A percentile compares a stretch with the other conserved stretches of the same genome.
Evolutionary conservation across 2,329 filamentous ascomycete species (phyloP).

Genomic region (Dactylellina leptospora): DNA sequence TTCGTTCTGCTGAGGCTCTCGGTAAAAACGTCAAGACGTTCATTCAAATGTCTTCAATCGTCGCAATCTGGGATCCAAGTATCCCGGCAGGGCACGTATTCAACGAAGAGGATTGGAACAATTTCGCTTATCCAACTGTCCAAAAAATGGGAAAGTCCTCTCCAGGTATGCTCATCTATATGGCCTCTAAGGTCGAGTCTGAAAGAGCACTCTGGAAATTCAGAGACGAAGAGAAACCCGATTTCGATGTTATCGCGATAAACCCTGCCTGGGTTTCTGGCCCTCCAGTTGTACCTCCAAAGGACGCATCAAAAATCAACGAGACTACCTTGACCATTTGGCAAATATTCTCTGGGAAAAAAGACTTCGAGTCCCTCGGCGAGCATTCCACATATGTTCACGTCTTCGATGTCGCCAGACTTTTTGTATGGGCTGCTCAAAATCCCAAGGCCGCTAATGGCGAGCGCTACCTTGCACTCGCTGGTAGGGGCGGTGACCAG

Average conservation of each 20-base stretch:
- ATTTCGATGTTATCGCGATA: constrained; percentile 61
- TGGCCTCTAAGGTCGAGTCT: constrained; percentile 71
- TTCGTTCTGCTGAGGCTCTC: constrained; percentile 72
- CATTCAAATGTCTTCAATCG: constrained; percentile 68
- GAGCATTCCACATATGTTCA: constrained; percentile 60
- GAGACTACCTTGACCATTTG: constrained; percentile 59
- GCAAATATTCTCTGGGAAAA: constrained; percentile 59
- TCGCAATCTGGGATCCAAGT: constrained; percentile 60
- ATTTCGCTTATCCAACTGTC: constrained; percentile 26
- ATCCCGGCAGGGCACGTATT: background rate
- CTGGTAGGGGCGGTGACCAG: constrained; percentile 59
- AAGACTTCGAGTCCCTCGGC: constrained; percentile 56
- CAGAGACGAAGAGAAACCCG: constrained; percentile 59
- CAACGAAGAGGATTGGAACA: constrained; percentile 64
- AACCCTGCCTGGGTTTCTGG: constrained; percentile 63
- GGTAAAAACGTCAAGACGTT: constrained; percentile 72
- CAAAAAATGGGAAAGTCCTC: constrained; percentile 48
- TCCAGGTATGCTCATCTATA: constrained; percentile 59
- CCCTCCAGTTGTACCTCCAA: constrained; percentile 60
- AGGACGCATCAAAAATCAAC: constrained; percentile 58
- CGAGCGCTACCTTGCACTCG: constrained; percentile 61
- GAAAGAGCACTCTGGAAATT: constrained; percentile 75
- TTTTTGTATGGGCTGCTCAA: constrained; percentile 61
- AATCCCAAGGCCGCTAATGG: constrained; percentile 60
- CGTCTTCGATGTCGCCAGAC: constrained; percentile 63